Evolutionary conservation across 2,329 filamentous ascomycete species (phyloP).

Genomic region (Amylocarpus encephaloides): DNA sequence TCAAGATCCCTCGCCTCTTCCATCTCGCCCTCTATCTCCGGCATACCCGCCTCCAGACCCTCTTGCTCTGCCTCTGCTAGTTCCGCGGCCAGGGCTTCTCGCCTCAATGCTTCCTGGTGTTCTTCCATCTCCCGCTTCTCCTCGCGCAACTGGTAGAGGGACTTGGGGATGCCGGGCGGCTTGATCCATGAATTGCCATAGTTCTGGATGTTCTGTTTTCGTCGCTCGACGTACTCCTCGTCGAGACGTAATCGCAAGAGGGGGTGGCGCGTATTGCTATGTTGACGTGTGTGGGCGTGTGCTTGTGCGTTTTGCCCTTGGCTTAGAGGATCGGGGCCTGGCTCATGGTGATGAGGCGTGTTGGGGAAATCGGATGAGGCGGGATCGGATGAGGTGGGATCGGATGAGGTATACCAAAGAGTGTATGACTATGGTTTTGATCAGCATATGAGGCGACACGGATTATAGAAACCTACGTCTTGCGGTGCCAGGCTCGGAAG

Average conservation of each 20-base stretch:
- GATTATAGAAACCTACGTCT: slow-evolving; percentile 47
- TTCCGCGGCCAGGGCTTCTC: slow-evolving; percentile 55
- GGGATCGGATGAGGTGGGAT: slow-evolving; percentile 30
- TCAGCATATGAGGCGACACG: slow-evolving; percentile 15
- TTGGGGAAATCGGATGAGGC: slow-evolving; percentile 25
- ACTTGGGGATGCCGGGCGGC: slow-evolving; percentile 82
- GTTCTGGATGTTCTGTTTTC: slow-evolving; percentile 74
- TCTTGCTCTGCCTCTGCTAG: slow-evolving; percentile 35
- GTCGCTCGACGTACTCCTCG: slow-evolving; percentile 68
- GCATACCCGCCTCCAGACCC: slow-evolving; percentile 18
- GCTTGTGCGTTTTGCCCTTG: slow-evolving; percentile 23
- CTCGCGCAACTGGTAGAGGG: slow-evolving; percentile 81
- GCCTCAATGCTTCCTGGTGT: slow-evolving; percentile 65
- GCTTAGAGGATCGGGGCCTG: neutral
- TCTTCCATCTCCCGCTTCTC: slow-evolving; percentile 86
- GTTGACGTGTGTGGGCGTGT: slow-evolving; percentile 33
- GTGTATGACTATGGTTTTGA: slow-evolving; percentile 54
- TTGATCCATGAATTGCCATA: slow-evolving; percentile 89
- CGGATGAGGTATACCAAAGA: slow-evolving; percentile 60
- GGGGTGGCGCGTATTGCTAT: slow-evolving; percentile 49
- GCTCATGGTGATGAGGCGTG: neutral
- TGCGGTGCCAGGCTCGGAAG: slow-evolving; percentile 63
- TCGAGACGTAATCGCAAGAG: slow-evolving; percentile 68
- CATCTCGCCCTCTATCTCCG: slow-evolving; percentile 24
- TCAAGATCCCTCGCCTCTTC: slow-evolving; percentile 58